Conservation (phyloP, 177 flowering plant species). For the Vitis hybrid region DNA sequence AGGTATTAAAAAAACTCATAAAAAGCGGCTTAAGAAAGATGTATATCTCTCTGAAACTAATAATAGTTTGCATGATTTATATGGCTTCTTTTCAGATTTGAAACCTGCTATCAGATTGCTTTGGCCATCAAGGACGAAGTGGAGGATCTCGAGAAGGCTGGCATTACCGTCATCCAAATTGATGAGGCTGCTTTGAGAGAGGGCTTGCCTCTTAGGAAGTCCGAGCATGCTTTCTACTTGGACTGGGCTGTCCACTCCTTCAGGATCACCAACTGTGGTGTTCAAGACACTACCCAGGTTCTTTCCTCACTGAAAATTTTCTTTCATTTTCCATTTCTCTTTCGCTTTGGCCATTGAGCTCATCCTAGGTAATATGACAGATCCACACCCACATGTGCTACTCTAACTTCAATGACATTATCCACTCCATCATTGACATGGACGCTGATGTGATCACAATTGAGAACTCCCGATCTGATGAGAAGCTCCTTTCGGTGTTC, state of each 20-base stretch:
- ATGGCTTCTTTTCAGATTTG: conserved; percentile 39
- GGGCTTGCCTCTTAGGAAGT: conserved; percentile 79
- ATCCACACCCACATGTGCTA: conserved; percentile 98
- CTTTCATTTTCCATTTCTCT: not conserved
- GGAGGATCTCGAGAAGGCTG: conserved; percentile 83
- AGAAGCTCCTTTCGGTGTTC: conserved; percentile 89
- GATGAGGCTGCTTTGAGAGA: conserved; percentile 95
- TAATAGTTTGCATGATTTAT: not conserved
- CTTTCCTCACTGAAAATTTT: not conserved
- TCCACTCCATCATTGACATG: conserved; percentile 88
- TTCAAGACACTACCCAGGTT: conserved; percentile 81
- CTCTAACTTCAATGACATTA: conserved; percentile 89
- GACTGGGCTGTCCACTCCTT: conserved; percentile 96
- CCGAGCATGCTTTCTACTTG: conserved; percentile 80
- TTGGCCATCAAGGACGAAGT: conserved; percentile 93
- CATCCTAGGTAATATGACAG: conserved; percentile 25
- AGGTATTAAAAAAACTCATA: conserved; percentile 34
- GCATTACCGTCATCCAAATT: conserved; percentile 76
- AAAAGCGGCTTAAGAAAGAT: not conserved
- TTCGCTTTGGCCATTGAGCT: not conserved
- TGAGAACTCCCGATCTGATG: conserved; percentile 93
- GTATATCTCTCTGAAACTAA: not conserved
- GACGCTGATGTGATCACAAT: conserved; percentile 93
- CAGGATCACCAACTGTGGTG: conserved; percentile 79
- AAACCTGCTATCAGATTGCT: conserved; percentile 89